Percentiles rank a stretch among this genome's conserved stretches.
Conservation (phyloP, 1,284 basidiomycete genomes). For the Melampsora allii-populina region DNA sequence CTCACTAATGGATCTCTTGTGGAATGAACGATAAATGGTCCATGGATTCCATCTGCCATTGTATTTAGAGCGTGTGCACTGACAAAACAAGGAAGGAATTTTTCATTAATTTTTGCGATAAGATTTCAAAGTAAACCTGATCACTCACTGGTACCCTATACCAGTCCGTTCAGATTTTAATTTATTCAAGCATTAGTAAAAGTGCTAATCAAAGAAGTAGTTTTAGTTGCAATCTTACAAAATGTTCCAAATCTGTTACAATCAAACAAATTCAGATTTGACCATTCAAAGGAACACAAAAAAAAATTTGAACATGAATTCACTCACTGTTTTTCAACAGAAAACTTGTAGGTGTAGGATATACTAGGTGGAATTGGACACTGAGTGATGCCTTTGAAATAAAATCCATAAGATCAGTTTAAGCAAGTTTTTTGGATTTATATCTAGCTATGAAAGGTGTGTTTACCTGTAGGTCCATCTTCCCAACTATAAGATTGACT, state of each 20-base stretch:
- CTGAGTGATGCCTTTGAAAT: constrained; percentile 52
- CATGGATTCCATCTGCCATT: constrained; percentile 36
- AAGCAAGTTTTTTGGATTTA: not conserved
- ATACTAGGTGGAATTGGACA: constrained; percentile 58
- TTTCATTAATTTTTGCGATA: not conserved
- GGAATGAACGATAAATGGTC: constrained; percentile 51
- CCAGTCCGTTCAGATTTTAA: not conserved
- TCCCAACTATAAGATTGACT: constrained; percentile 50
- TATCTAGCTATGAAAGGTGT: not conserved
- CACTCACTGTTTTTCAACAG: constrained; percentile 49
- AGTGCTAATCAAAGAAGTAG: not conserved
- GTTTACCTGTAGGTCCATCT: constrained; percentile 56
- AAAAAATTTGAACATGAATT: constrained; percentile 56
- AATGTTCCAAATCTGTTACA: constrained; percentile 24
- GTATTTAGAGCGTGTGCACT: constrained; percentile 35
- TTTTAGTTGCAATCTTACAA: constrained; percentile 15
- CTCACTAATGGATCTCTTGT: constrained; percentile 50
- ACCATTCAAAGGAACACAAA: not conserved
- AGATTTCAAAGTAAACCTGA: not conserved
- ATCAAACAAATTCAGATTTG: not conserved
- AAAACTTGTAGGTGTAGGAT: constrained; percentile 59
- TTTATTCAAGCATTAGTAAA: not conserved
- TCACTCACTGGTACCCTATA: constrained; percentile 38
- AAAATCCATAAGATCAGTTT: not conserved
- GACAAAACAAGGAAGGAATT: not conserved